Evolutionary conservation across 2,329 filamentous ascomycete species (phyloP).

Genomic region (Colletotrichum liaoningense): DNA sequence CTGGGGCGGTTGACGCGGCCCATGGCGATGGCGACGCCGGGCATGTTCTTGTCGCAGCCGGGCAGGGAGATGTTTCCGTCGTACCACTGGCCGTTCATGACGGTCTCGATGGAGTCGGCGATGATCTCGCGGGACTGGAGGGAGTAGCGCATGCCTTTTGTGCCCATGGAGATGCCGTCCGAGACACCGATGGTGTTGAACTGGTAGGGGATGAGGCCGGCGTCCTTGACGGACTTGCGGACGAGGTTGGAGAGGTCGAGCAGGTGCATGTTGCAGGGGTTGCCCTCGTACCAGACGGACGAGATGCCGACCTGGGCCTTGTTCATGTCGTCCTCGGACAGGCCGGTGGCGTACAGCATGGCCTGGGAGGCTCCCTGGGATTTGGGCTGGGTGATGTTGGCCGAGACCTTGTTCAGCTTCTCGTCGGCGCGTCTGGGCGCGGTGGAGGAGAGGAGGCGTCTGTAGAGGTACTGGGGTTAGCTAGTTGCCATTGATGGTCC

Average conservation of each 20-base stretch:
- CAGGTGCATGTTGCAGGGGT: conserved; percentile 99
- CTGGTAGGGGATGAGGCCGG: conserved; percentile 90
- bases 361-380: conserved; percentile 98
- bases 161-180: conserved; percentile 98
- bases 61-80: conserved; percentile 97
- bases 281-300: conserved; percentile 97
- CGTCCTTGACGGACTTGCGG: conserved; percentile 69
- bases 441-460: conserved; percentile 64
- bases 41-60: conserved; percentile 99
- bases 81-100: conserved; percentile 99
- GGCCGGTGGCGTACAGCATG: conserved; percentile 96
- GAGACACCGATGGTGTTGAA: conserved; percentile 99
- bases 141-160: conserved; percentile 94
- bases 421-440: conserved; percentile 61
- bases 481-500: neutral
- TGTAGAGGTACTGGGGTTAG: conserved; percentile 40
- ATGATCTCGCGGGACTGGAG: conserved; percentile 96
- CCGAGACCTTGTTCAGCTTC: conserved; percentile 85
- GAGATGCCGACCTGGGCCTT: conserved; percentile 98
- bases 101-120: conserved; percentile 97
- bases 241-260: conserved; percentile 88
- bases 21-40: conserved; percentile 92
- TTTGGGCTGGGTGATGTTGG: conserved; percentile 93
- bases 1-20: conserved; percentile 93
- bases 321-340: conserved; percentile 87